Conservation (phyloP, 1,284 basidiomycete species). For the Volvariella surrecta region DNA sequence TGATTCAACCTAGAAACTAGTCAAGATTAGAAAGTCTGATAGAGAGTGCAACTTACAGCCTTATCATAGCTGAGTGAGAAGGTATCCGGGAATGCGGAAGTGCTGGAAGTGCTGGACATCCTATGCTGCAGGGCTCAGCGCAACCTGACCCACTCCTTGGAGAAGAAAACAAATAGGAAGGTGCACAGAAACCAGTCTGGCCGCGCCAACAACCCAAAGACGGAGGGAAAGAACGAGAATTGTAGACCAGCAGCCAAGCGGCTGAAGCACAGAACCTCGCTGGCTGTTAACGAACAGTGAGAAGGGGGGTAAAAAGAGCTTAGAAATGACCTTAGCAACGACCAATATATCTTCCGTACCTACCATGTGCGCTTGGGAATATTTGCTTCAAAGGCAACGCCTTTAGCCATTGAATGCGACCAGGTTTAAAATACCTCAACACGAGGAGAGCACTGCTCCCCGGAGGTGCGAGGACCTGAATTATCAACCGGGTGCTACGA, state of each 20-base stretch:
- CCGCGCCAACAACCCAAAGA: background rate
- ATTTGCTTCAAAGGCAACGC: too few species aligned
- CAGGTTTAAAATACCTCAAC: too few species aligned
- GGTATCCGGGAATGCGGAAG: conserved; percentile 2
- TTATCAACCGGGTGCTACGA: too few species aligned
- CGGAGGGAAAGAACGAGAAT: background rate
- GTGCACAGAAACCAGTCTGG: background rate
- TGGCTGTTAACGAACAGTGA: conserved; percentile 3
- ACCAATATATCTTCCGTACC: too few species aligned
- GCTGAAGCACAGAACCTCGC: background rate
- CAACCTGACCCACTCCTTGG: conserved; percentile 2
- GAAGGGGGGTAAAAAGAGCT: background rate
- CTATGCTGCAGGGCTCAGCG: conserved; percentile 3
- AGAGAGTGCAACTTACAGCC: conserved; percentile 14
- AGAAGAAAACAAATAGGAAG: background rate
- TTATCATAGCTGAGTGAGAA: conserved; percentile 16
- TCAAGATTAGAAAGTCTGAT: background rate
- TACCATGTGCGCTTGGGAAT: too few species aligned
- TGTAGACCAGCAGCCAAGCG: background rate
- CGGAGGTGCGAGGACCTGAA: too few species aligned
- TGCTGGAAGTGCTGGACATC: background rate
- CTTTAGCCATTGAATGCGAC: too few species aligned
- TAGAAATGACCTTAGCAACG: too few species aligned
- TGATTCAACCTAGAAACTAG: conserved; percentile 37
- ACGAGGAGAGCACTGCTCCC: too few species aligned